Evolutionary conservation across 805 yeast genomes (phyloP), one percentile per base, ranked within the genome.

Genomic region (Schwanniomyces vanrijiae): DNA sequence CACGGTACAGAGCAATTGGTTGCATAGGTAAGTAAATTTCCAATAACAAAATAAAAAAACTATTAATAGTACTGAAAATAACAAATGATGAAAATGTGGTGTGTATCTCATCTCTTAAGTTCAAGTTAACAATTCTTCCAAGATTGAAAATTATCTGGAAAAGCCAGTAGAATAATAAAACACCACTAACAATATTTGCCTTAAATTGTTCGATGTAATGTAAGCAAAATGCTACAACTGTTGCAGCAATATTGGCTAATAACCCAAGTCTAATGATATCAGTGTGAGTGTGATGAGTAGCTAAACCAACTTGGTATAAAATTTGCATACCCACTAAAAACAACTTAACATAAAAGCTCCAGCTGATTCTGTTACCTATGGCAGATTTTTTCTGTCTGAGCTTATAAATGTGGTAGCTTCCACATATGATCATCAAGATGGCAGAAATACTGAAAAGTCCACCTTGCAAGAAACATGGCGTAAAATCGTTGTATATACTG

Each of bases 151-250:
- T 45, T 0, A 77, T 55, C 35, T 77, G 72, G 47, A 83, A 72
- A 40, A 86, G 68, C 96, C 96, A 92, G 66, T 80, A 92, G 52
- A 85, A 74, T 34, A 92, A 76, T 40, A 90, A 67, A 0, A 81
- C 72, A 1, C 92, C 85, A 54, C 77, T 80, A 1, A 97, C 82
- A 19, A 88, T 78, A 37, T 68, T 75, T 9, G 83, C 61, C 61
- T 87, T 82, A 64, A 76, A 80, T 58, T 82, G 85, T 62, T 92
- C 97, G 48, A 86, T 61, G 65, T 82, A 86, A 48, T 89, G 86
- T 29, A 90, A 65, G 3, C 69, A 65, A 14, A 78, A 61, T 0
- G 82, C 86, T 4, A 86, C 77, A 2, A 75, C 42, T 11, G 81
- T 61, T 1, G 83, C 81, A 2, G 68, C 49, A 0, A 73, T 50